Evolutionary conservation across 805 yeast genomes (phyloP).

Genomic region (Candida boleticola): DNA sequence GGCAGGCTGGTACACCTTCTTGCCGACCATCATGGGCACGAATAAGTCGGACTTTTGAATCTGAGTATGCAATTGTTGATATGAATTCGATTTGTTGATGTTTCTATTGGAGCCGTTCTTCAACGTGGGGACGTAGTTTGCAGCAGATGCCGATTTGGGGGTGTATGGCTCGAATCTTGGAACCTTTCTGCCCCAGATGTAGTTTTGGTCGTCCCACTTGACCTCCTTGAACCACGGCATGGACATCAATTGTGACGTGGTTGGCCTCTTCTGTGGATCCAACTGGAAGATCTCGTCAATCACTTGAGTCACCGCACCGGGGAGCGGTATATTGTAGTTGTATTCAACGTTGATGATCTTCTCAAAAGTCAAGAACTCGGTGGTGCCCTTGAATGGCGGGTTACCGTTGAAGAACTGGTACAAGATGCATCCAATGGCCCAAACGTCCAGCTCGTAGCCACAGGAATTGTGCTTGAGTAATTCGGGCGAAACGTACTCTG

Average conservation of each 20-base stretch:
- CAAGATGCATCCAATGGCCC: conserved; percentile 92
- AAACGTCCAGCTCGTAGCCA: conserved; percentile 81
- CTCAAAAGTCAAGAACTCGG: conserved; percentile 85
- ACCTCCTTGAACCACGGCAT: conserved; percentile 37
- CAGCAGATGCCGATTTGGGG: conserved; percentile 3
- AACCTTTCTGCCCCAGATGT: conserved; percentile 36
- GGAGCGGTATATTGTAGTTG: conserved; percentile 35
- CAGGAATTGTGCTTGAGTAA: conserved; percentile 72
- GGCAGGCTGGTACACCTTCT: background rate
- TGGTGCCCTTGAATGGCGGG: conserved; percentile 87
- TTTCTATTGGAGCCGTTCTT: conserved; percentile 38
- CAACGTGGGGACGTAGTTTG: conserved; percentile 20
- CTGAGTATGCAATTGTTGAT: conserved; percentile 39
- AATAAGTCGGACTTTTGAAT: conserved; percentile 12
- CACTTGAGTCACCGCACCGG: conserved; percentile 30
- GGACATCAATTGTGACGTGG: conserved; percentile 32
- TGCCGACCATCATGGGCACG: conserved; percentile 4
- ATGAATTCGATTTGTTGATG: conserved; percentile 34
- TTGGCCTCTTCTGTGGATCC: conserved; percentile 30
- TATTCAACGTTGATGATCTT: conserved; percentile 79
- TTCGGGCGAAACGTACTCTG: conserved; percentile 95
- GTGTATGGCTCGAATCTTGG: conserved; percentile 30
- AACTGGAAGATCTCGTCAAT: conserved; percentile 32
- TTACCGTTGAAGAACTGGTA: conserved; percentile 79
- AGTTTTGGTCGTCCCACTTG: conserved; percentile 39